Conservation (phyloP, 1,284 basidiomycete genomes). For the Jaminaea rosea region DNA sequence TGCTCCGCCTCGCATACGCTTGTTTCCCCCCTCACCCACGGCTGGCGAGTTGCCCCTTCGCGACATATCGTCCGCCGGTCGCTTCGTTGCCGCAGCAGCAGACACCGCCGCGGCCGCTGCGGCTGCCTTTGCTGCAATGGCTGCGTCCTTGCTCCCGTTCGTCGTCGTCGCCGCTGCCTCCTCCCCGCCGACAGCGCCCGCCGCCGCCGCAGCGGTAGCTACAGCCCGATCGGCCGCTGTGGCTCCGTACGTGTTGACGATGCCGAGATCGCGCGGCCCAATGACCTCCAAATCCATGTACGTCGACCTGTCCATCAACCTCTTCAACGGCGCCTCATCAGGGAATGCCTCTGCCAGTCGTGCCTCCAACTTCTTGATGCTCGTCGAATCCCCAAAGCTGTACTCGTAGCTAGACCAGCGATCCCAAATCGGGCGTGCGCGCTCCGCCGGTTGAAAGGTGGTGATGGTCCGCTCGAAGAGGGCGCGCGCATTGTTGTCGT, state of each 20-base stretch:
- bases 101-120: conserved; percentile 33
- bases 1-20: conserved; percentile 48
- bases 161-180: too few relatives aligned
- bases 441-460: conserved; percentile 68
- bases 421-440: conserved; percentile 81
- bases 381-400: conserved; percentile 83
- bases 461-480: conserved; percentile 81
- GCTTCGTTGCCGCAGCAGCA: conserved; percentile 19
- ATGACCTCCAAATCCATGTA: conserved; percentile 82
- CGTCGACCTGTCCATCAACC: conserved; percentile 80
- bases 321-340: conserved; percentile 75
- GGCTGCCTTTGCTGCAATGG: conserved; percentile 14
- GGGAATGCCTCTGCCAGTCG: conserved; percentile 81
- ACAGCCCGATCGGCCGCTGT: conserved; percentile 25
- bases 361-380: conserved; percentile 77
- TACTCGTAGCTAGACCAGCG: conserved; percentile 93
- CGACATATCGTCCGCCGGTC: too few relatives aligned
- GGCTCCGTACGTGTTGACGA: conserved; percentile 38
- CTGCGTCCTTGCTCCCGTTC: too few relatives aligned
- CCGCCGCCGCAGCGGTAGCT: conserved; percentile 1
- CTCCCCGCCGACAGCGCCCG: neutral
- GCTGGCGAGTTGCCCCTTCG: too few relatives aligned
- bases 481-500: conserved; percentile 89
- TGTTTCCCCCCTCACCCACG: conserved; percentile 35
- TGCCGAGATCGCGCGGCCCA: conserved; percentile 76